Percentiles rank a stretch among this genome's conserved stretches.
Conservation (phyloP, 1,139 yeast genomes). For the Casaregolazyma suthepensis region DNA sequence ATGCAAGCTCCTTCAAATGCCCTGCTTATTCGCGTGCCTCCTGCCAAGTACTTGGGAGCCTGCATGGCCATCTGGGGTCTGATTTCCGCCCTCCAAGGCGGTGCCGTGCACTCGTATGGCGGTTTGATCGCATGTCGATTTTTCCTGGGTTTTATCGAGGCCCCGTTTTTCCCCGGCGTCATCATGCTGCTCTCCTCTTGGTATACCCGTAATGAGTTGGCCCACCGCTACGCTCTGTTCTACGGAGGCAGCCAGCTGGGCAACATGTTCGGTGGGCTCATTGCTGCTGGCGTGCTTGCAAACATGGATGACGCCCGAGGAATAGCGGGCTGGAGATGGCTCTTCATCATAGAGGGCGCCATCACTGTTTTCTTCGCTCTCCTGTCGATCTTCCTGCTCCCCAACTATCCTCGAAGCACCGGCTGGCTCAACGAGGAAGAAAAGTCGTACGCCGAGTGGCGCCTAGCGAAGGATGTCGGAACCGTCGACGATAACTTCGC, state of each 20-base stretch:
- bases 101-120: constrained; percentile 47
- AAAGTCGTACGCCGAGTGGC: constrained; percentile 9
- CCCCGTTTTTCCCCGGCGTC: constrained; percentile 50
- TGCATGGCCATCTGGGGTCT: constrained; percentile 50
- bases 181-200: constrained; percentile 24
- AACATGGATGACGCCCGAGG: constrained; percentile 25
- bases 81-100: constrained; percentile 49
- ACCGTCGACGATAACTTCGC: not conserved
- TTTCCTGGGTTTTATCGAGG: constrained; percentile 51
- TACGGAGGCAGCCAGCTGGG: constrained; percentile 38
- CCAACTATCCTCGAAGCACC: constrained; percentile 45
- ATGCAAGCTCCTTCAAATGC: constrained; percentile 50
- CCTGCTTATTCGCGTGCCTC: constrained; percentile 33
- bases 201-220: constrained; percentile 30
- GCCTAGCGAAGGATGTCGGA: constrained; percentile 11
- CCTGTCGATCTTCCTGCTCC: constrained; percentile 42
- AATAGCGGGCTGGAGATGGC: constrained; percentile 54
- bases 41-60: constrained; percentile 40
- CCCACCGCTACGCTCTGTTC: constrained; percentile 51
- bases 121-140: constrained; percentile 46
- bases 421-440: constrained; percentile 45
- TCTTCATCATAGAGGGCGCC: constrained; percentile 44
- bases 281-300: constrained; percentile 35
- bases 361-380: constrained; percentile 46
- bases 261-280: constrained; percentile 32